phyloP scores from a whole-genome alignment of 192 early-diverging fungal genomes.

The Funneliformis geosporum region DNA sequence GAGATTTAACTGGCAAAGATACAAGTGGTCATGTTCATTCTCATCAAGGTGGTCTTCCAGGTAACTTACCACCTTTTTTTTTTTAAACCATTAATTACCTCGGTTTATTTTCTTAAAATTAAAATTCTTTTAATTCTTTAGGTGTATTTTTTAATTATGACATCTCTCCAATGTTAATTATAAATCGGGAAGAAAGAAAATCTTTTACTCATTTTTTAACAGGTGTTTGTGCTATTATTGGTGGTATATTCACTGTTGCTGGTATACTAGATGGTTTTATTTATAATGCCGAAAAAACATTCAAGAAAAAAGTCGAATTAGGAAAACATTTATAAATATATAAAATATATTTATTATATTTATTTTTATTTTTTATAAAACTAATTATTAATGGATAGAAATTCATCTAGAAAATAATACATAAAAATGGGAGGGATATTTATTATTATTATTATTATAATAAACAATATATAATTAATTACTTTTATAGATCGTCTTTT shows the following conservation, averaged over 20 bases:
- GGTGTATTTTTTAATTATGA: constrained; percentile 94
- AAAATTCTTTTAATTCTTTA: constrained; percentile 27
- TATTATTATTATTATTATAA: neutral
- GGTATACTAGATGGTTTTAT: constrained; percentile 83
- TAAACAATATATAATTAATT: neutral
- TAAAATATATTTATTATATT: neutral
- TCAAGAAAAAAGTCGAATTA: constrained; percentile 78
- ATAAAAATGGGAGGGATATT: too few relatives aligned
- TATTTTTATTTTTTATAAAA: neutral
- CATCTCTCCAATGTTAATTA: constrained; percentile 95
- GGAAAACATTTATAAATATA: constrained; percentile 70
- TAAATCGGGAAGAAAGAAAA: constrained; percentile 76
- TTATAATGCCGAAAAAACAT: constrained; percentile 80
- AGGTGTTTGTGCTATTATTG: constrained; percentile 87
- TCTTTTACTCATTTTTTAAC: constrained; percentile 91
- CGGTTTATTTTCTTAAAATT: too few relatives aligned
- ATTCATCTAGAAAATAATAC: neutral
- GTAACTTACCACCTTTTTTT: constrained; percentile 20
- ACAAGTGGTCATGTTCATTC: constrained; percentile 16
- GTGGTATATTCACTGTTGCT: constrained; percentile 95
- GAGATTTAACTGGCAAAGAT: constrained; percentile 48
- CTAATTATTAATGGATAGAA: neutral
- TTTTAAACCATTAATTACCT: neutral
- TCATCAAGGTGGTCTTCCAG: constrained; percentile 37
- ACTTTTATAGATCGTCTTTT: too few relatives aligned